A percentile compares a stretch with the other conserved stretches of the same genome.
phyloP scores from a whole-genome alignment of 2,329 filamentous ascomycete genomes.

The Mollisiaceae sp. region DNA sequence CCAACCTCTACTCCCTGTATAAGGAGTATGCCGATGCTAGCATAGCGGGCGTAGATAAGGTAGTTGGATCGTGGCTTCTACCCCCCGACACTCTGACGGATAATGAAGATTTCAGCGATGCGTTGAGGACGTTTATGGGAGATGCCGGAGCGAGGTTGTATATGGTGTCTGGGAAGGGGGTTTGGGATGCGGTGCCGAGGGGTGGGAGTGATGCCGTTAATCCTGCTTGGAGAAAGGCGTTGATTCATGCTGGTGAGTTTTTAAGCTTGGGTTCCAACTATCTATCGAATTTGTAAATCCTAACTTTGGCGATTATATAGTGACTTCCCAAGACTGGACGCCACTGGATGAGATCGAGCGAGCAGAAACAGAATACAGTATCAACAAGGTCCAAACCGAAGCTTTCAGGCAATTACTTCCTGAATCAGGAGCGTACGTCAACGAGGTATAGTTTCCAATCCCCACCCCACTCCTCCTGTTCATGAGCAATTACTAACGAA shows the following conservation, averaged over 20 bases:
- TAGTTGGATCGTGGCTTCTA: slow-evolving; percentile 52
- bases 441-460: slow-evolving; percentile 5
- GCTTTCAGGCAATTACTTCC: neutral
- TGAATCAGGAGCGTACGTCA: slow-evolving; percentile 11
- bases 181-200: slow-evolving; percentile 46
- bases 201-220: slow-evolving; percentile 49
- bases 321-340: neutral
- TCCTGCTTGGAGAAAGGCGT: neutral
- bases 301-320: neutral
- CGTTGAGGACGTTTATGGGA: neutral
- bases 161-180: slow-evolving; percentile 51
- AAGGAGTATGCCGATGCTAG: slow-evolving; percentile 42
- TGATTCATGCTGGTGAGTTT: neutral
- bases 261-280: neutral
- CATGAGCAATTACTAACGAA: slow-evolving; percentile 64
- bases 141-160: neutral
- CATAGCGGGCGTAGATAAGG: slow-evolving; percentile 46
- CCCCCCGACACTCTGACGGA: slow-evolving; percentile 44
- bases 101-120: slow-evolving; percentile 28
- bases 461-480: slow-evolving; percentile 38
- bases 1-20: slow-evolving; percentile 9
- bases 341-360: neutral
- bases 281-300: neutral
- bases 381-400: neutral
- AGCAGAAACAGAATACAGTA: neutral